Base-by-base conservation (phyloP, 257 asterid species). In the Solanum stenotomum region DNA sequence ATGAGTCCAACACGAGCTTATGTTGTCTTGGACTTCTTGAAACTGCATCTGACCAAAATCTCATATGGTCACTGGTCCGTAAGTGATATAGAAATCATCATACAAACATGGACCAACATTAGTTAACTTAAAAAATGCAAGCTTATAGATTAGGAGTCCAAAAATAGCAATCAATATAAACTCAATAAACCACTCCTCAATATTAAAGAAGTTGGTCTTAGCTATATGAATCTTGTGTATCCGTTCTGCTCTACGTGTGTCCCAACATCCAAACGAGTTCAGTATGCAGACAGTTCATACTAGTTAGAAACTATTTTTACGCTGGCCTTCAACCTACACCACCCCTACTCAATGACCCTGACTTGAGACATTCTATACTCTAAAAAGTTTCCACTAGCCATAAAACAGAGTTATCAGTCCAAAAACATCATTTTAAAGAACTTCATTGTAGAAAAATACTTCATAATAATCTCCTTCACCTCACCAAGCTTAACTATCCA, bases 21-120 rank as follows among this genome's bases (percentile, higher is more conserved):
- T 94, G 89, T 95, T 94, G 83, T 96, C 99, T 71, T 96, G 93
- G 85, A 97, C 94, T 88, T 97, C 99, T 91, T 97, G 93, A 82
- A 91, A 86, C 95, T 97, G 96, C 99, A 97, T 94, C 91, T 94
- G 94, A 67, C 93, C 97, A 87, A 97, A 97, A 92, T 97, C 99
- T 92, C 93, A 94, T 85, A 96, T 98, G 4, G 98, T 94, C 89
- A 95, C 98, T 5, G 99, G 99, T 68, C 99, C 99, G 89, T 94
- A 98, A 88, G 96, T 97, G 42, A 97, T 96, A 91, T 98, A 96
- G 92, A 97, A 97, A 91, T 91, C 92, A 93, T 98, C 94, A 95
- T 88, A 91, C 18, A 79, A 44, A 44, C 27, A 79, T 8, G 16
- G 5, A 25, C 65, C 63, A 42, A 42, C 65, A 42, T 42, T 25